phyloP scores from a whole-genome alignment of 2,329 filamentous ascomycete species.

The Aspergillus arachidicola region DNA sequence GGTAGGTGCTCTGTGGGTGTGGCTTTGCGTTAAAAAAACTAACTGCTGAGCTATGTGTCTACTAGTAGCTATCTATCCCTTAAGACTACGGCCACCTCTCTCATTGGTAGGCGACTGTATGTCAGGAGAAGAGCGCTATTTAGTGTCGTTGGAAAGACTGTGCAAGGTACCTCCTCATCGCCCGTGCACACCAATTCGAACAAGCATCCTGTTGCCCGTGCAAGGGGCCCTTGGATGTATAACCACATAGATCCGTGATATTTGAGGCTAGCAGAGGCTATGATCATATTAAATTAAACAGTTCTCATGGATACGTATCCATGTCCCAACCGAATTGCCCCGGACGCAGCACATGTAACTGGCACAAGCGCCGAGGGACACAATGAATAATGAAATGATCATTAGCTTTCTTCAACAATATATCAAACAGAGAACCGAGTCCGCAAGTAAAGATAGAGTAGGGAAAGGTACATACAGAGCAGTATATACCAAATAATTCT shows the following conservation, averaged over 20 bases:
- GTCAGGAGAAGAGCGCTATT: constrained; percentile 7
- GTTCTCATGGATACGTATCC: not conserved
- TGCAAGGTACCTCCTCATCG: not conserved
- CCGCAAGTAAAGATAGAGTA: not conserved
- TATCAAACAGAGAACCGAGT: not conserved
- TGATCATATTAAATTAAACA: not conserved
- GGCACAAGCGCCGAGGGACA: not conserved
- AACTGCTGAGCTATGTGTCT: not conserved
- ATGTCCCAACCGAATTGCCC: not conserved
- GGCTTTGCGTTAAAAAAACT: not conserved
- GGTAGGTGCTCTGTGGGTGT: not conserved
- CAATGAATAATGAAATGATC: constrained; percentile 2
- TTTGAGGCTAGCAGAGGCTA: not conserved
- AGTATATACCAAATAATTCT: not conserved
- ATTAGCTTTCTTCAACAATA: constrained; percentile 1
- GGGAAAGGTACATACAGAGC: not conserved
- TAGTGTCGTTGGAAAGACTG: not conserved
- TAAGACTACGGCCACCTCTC: not conserved
- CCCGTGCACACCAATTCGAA: not conserved
- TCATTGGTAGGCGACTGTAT: constrained; percentile 9
- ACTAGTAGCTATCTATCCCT: not conserved
- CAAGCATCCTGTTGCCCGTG: not conserved
- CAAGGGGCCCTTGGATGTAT: not conserved
- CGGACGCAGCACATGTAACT: not conserved
- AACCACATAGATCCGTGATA: not conserved